These are phyloP conservation scores for Paxillus rubicundulus DNA, from an alignment of 768 basidiomycete species.

Conservation along the genomic window DNA sequence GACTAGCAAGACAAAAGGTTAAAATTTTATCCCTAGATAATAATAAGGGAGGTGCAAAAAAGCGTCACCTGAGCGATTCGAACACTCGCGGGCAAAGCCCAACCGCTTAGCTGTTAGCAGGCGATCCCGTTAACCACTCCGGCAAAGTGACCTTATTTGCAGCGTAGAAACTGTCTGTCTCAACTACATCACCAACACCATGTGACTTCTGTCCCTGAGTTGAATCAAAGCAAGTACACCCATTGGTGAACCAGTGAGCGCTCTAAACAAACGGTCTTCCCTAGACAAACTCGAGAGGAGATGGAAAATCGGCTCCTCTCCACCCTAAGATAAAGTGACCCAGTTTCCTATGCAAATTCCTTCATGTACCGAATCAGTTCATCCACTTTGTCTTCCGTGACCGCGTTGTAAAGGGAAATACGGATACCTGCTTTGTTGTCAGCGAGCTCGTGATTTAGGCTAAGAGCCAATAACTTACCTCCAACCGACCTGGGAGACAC, in stretches of 20 bases:
- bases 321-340: too few species aligned
- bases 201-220: neutral
- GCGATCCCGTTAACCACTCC: slow-evolving; percentile 92
- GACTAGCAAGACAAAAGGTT: too few species aligned
- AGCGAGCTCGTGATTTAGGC: neutral
- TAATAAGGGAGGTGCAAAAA: slow-evolving; percentile 26
- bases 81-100: slow-evolving; percentile 62
- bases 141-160: slow-evolving; percentile 69
- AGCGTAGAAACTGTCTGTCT: neutral
- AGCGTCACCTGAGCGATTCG: slow-evolving; percentile 61
- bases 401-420: slow-evolving; percentile 85
- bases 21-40: too few species aligned
- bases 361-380: slow-evolving; percentile 56
- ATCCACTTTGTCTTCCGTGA: slow-evolving; percentile 73
- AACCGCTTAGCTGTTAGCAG: slow-evolving; percentile 61
- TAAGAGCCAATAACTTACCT: slow-evolving; percentile 28
- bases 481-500: slow-evolving; percentile 50
- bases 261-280: neutral
- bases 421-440: slow-evolving; percentile 55
- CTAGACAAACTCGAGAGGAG: neutral
- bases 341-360: slow-evolving; percentile 40
- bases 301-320: too few species aligned
- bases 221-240: neutral
- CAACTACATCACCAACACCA: rapidly evolving
- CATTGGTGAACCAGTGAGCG: too few species aligned